Percentiles rank a stretch among this genome's conserved stretches.
Evolutionary conservation across 1,139 yeast species (phyloP).

Genomic region (Chernovozyma aurita): DNA sequence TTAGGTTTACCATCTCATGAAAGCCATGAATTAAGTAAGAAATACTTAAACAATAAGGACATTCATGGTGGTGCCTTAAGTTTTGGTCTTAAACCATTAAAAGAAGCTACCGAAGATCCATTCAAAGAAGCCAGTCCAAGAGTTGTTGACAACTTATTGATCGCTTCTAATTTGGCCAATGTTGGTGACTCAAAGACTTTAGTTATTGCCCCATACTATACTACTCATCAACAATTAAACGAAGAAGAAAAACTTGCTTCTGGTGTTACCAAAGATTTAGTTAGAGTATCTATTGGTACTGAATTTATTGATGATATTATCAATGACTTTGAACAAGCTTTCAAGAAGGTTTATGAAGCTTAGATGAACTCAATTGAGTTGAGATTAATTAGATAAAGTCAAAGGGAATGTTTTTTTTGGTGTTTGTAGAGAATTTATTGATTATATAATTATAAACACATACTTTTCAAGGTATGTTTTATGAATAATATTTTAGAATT

Average conservation of each 20-base stretch:
- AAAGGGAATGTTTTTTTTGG: too few species aligned
- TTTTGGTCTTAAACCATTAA: conserved; percentile 75
- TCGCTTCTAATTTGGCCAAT: conserved; percentile 90
- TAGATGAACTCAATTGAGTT: not conserved
- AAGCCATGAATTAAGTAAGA: conserved; percentile 76
- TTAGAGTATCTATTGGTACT: conserved; percentile 86
- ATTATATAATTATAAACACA: too few species aligned
- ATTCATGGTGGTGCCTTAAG: conserved; percentile 87
- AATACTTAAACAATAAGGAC: conserved; percentile 58
- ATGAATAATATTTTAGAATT: too few species aligned
- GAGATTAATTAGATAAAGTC: too few species aligned
- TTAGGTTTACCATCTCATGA: conserved; percentile 85
- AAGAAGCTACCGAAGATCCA: conserved; percentile 44
- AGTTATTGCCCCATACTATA: conserved; percentile 91
- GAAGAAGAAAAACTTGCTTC: conserved; percentile 76
- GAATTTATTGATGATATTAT: conserved; percentile 87
- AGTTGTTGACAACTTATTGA: conserved; percentile 75
- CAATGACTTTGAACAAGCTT: conserved; percentile 81
- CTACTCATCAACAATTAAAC: conserved; percentile 88
- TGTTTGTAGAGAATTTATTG: too few species aligned
- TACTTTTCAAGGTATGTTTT: too few species aligned
- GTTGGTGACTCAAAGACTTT: conserved; percentile 95
- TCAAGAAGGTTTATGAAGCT: conserved; percentile 44
- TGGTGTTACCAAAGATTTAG: conserved; percentile 84
- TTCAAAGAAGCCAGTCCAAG: conserved; percentile 73